Base-by-base conservation (phyloP, 2,329 filamentous ascomycete species). In the Aspergillus brasiliensis region DNA sequence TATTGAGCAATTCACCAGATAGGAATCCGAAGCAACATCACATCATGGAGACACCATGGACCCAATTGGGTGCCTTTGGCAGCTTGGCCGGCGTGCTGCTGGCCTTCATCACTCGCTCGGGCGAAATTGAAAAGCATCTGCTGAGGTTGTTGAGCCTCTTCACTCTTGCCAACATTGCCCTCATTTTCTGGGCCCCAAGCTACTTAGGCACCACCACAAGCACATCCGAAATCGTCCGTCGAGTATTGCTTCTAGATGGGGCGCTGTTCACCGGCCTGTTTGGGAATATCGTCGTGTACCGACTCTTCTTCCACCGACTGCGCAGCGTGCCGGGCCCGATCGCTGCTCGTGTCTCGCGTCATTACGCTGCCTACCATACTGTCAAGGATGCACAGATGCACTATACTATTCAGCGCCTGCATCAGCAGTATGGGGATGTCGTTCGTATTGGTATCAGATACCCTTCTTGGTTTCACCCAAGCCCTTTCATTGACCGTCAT, bases 371-470 rank as follows among this genome's bases (percentile, higher is more conserved):
- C 2, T 56, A 62, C 19, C 51, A 66, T 8, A 58, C 65, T 2
- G 63, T 66, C 11, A 71, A 70, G 42, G 59, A 69, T n/a, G 58
- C 68, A 1, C 62, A 73, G 44, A 75, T 73, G 56, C 69, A 73
- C 59, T 65, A 68, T 31, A 68, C 73, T 46, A 34, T 76, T 4
- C 67, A 61, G 4, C 64, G 63, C 38, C 57, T 76, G 63, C 75
- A 76, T 59, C 58, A 58, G 1, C 58, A 67, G 31, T 76, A 76
- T 60, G 75, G 75, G 5, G 72, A 76, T 51, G 72, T 76, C 59
- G 70, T 77, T 7, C 69, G 74, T 10, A 74, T 69, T 7, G 74
- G 74, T 56, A 37, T 7, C 3, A 10, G 21, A 17, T 17, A 19
- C 5, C 13, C 31, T 2, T 2, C 38, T 13, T 34, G 11, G 0